Evolutionary conservation across 2,329 filamentous ascomycete species (phyloP), one percentile per base, ranked within the genome.

Genomic region (Neopestalotiopsis sp.): DNA sequence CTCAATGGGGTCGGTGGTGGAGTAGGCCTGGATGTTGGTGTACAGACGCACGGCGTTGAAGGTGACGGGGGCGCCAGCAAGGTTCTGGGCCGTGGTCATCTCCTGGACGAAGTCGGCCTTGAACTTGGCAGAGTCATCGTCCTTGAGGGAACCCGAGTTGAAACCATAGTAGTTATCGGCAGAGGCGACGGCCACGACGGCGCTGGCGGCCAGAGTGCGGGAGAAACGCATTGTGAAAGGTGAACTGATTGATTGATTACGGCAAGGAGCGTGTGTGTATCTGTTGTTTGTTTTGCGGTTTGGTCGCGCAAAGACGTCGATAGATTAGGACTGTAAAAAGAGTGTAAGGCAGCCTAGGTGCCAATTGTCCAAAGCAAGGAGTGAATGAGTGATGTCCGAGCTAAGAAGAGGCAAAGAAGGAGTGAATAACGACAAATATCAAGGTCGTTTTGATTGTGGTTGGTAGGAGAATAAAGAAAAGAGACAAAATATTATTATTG

Each of bases 1-100:
- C 84, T 94, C 84, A 77, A 97, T 84, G 66, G 94, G 94, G 80
- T 95, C 92, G 74, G 88, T 87, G 83, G 93, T 87, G 76, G 91
- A 84, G 80, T 88, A 83, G 76, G 85, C 86, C 79, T 89, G 86
- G 77, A 91, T 88, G 83, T 88, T 90, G 78, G 91, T 92, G 84
- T 93, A 92, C 40, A 91, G 83, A 66, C 90, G 88, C 72, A 89
- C 85, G 69, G 86, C 82, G 74, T 84, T 87, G 82, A 90, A 90
- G 72, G 80, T 81, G 69, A 86, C 86, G 10, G 87, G 86, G 32
- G 86, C 80, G 68, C 80, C 80, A 69, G 77, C 74, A 52, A 84
- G 81, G 70, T 75, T 76, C 74, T 83, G 78, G 6, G 81, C 76
- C 3, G 81, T 79, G 59, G 77, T 80, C 78, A 87, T 85, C 81